These are phyloP conservation scores for Senecio squalidus DNA, from an alignment of 140 eudicot genomes.

Conservation along the genomic window DNA sequence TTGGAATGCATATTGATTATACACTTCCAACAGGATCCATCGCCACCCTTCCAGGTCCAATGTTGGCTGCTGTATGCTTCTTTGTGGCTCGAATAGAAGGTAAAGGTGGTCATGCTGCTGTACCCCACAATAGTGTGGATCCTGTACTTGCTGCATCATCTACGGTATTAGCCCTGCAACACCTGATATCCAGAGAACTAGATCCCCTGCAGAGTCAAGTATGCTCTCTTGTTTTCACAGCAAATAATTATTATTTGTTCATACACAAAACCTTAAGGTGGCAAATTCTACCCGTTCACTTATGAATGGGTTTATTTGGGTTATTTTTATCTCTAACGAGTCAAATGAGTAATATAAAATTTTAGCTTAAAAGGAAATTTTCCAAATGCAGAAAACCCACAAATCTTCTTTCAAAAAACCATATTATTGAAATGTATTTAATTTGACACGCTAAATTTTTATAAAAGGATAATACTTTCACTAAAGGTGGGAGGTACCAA, in stretches of 20 bases:
- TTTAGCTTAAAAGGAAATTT: too few species aligned
- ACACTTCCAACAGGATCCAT: slow-evolving; percentile 50
- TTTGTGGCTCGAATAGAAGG: slow-evolving; percentile 64
- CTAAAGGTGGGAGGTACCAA: too few species aligned
- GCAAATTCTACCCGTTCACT: too few species aligned
- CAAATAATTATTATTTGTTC: neutral
- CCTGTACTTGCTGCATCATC: slow-evolving; percentile 77
- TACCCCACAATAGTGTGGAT: slow-evolving; percentile 50
- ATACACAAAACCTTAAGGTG: neutral
- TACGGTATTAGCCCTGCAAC: slow-evolving; percentile 62
- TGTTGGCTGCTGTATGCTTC: slow-evolving; percentile 52
- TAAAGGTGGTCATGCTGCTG: slow-evolving; percentile 76
- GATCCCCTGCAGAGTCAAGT: slow-evolving; percentile 75
- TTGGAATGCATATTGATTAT: slow-evolving; percentile 63
- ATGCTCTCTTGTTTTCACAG: slow-evolving; percentile 11
- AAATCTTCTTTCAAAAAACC: too few species aligned
- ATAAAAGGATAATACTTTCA: too few species aligned
- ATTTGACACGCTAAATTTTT: too few species aligned
- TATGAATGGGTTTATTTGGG: too few species aligned
- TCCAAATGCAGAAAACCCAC: too few species aligned
- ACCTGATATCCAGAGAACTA: slow-evolving; percentile 70
- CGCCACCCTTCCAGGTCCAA: slow-evolving; percentile 52
- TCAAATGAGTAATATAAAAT: too few species aligned
- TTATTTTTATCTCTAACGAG: too few species aligned
- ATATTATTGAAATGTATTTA: too few species aligned